A percentile compares a stretch with the other conserved stretches of the same genome.
phyloP scores from a whole-genome alignment of 2,329 filamentous ascomycete genomes.

The Neocucurbitaria cava region DNA sequence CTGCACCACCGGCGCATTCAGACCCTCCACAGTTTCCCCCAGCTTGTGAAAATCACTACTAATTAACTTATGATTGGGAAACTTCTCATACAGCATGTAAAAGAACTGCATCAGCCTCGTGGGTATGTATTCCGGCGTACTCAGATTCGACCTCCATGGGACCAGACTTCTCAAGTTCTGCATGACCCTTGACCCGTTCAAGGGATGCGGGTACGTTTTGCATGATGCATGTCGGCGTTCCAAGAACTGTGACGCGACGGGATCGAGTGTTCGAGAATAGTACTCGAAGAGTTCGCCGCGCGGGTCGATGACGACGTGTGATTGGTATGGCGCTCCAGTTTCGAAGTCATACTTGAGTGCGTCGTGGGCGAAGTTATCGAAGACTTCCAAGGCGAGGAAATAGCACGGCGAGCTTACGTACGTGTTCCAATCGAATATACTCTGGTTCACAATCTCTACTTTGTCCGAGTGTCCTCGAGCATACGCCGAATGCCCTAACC shows the following conservation, averaged over 20 bases:
- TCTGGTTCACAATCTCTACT: slow-evolving; percentile 93
- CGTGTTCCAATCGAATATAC: slow-evolving; percentile 91
- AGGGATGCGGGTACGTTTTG: slow-evolving; percentile 66
- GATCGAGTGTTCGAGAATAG: slow-evolving; percentile 81
- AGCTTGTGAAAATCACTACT: slow-evolving; percentile 90
- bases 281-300: slow-evolving; percentile 95
- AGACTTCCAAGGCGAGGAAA: slow-evolving; percentile 97
- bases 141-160: slow-evolving; percentile 78
- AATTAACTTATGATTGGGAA: slow-evolving; percentile 87
- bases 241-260: slow-evolving; percentile 81
- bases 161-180: slow-evolving; percentile 68
- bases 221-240: slow-evolving; percentile 80
- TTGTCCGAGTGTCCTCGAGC: slow-evolving; percentile 79
- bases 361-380: slow-evolving; percentile 98
- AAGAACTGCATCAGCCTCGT: slow-evolving; percentile 97
- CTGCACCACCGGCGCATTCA: slow-evolving; percentile 96
- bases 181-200: slow-evolving; percentile 62
- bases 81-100: slow-evolving; percentile 84
- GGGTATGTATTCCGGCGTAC: slow-evolving; percentile 88
- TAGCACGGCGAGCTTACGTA: slow-evolving; percentile 94
- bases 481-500: slow-evolving; percentile 70
- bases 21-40: slow-evolving; percentile 79
- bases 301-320: slow-evolving; percentile 82
- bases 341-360: slow-evolving; percentile 85
- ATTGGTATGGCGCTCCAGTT: slow-evolving; percentile 85